phyloP scores from a whole-genome alignment of 768 basidiomycete genomes.

The Boletus eberwhitei region DNA sequence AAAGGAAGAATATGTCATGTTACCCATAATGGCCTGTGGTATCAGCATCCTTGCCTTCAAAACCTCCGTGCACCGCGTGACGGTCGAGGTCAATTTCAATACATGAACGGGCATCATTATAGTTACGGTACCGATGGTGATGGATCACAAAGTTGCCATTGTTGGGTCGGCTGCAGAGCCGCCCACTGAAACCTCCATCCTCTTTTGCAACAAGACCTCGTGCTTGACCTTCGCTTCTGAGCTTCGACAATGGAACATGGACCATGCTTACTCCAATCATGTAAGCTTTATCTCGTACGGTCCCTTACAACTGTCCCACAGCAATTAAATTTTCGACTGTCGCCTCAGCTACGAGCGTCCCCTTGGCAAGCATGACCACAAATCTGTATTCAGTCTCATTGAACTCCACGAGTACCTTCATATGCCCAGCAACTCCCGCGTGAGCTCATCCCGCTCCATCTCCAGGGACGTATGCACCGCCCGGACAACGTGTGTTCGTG shows the following conservation, averaged over 20 bases:
- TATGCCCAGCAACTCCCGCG: not conserved
- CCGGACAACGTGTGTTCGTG: slow-evolving; percentile 19
- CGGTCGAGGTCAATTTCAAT: slow-evolving; percentile 20
- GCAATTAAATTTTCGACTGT: not conserved
- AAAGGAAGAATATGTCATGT: not conserved
- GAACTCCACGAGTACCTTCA: not conserved
- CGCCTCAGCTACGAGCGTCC: slow-evolving; percentile 3
- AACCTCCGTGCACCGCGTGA: slow-evolving; percentile 23
- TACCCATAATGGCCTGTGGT: slow-evolving; percentile 3
- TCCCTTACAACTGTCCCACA: not conserved
- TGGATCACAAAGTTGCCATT: slow-evolving; percentile 24
- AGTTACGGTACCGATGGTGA: slow-evolving; percentile 31
- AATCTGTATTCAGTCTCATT: not conserved
- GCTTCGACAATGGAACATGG: slow-evolving; percentile 23
- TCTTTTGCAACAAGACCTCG: slow-evolving; percentile 22
- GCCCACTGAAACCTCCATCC: not conserved
- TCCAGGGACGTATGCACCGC: not conserved
- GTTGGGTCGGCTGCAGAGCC: slow-evolving; percentile 10
- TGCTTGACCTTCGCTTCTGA: slow-evolving; percentile 24
- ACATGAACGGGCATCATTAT: slow-evolving; percentile 29
- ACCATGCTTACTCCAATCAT: slow-evolving; percentile 18
- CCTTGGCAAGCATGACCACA: slow-evolving; percentile 6
- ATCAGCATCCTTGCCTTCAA: slow-evolving; percentile 10
- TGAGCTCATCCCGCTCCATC: not conserved
- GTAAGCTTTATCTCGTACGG: slow-evolving; percentile 8